Percentiles rank a stretch among this genome's conserved stretches.
Conservation (phyloP, 1,284 basidiomycete genomes). For the Xerocomus minutiporus region DNA sequence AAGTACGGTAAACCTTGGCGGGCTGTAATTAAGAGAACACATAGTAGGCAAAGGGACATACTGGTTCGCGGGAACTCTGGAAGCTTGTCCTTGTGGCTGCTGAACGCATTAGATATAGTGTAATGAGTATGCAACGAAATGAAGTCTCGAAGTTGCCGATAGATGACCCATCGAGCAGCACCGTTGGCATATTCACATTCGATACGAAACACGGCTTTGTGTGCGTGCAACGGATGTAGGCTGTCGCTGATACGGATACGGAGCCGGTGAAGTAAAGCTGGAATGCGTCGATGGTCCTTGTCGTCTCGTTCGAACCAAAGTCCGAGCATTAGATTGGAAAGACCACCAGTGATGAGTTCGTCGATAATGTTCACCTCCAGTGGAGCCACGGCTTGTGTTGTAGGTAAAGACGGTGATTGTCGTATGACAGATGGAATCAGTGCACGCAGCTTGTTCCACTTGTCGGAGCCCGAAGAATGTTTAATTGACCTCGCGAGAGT, state of each 20-base stretch:
- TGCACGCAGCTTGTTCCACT: conserved; percentile 61
- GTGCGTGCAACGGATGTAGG: conserved; percentile 72
- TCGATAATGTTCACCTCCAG: conserved; percentile 74
- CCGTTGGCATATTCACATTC: conserved; percentile 97
- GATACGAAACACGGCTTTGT: conserved; percentile 84
- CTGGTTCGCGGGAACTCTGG: conserved; percentile 92
- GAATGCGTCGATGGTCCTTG: conserved; percentile 77
- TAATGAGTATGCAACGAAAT: conserved; percentile 90
- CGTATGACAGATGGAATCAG: conserved; percentile 55
- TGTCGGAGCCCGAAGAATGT: conserved; percentile 36
- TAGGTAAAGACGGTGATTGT: conserved; percentile 27
- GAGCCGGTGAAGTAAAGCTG: conserved; percentile 82
- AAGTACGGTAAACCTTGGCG: conserved; percentile 77
- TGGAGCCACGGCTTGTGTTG: conserved; percentile 46
- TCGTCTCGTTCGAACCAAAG: conserved; percentile 94
- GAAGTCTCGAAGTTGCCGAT: conserved; percentile 92
- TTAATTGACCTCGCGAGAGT: conserved; percentile 38
- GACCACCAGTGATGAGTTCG: conserved; percentile 77
- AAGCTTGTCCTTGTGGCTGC: conserved; percentile 66
- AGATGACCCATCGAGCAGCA: conserved; percentile 93
- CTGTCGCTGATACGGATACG: conserved; percentile 84
- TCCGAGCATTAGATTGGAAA: conserved; percentile 79
- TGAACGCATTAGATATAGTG: conserved; percentile 78
- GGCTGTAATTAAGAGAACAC: not conserved
- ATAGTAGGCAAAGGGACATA: conserved; percentile 35